These are phyloP conservation scores for Penicillium riverlandense DNA, from an alignment of 495 filamentous ascomycete species.

Conservation along the genomic window DNA sequence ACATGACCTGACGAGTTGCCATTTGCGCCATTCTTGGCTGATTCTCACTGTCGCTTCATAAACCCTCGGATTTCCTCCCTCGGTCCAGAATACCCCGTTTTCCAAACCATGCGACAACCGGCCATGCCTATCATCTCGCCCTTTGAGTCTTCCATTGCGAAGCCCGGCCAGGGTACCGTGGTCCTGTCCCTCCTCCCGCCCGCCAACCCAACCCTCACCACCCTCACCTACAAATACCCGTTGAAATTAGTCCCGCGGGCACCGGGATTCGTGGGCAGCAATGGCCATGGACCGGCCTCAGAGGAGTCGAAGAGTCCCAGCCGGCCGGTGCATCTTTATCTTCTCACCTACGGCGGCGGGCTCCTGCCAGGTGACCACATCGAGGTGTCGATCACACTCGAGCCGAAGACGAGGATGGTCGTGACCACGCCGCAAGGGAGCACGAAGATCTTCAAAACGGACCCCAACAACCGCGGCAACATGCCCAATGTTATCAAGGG, in stretches of 20 bases:
- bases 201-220: conserved; percentile 60
- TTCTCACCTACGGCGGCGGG: conserved; percentile 92
- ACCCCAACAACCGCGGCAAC: conserved; percentile 27
- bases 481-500: conserved; percentile 20
- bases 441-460: conserved; percentile 90
- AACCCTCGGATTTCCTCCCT: not conserved
- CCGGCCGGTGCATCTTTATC: conserved; percentile 60
- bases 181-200: conserved; percentile 67
- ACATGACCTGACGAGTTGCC: conserved; percentile 5
- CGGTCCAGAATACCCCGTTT: not conserved
- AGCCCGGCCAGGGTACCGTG: conserved; percentile 71
- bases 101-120: conserved; percentile 21
- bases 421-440: conserved; percentile 84
- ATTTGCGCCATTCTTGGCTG: conserved; percentile 9
- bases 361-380: conserved; percentile 82
- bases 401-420: conserved; percentile 58
- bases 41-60: conserved; percentile 3
- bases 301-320: conserved; percentile 7
- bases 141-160: conserved; percentile 64
- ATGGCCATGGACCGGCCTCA: not conserved
- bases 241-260: conserved; percentile 78
- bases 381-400: conserved; percentile 60
- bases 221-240: conserved; percentile 83
- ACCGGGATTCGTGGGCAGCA: conserved; percentile 34
- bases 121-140: conserved; percentile 41